These are phyloP conservation scores for Clitoria ternatea DNA, from an alignment of 306 rosid genomes.

Conservation along the genomic window DNA sequence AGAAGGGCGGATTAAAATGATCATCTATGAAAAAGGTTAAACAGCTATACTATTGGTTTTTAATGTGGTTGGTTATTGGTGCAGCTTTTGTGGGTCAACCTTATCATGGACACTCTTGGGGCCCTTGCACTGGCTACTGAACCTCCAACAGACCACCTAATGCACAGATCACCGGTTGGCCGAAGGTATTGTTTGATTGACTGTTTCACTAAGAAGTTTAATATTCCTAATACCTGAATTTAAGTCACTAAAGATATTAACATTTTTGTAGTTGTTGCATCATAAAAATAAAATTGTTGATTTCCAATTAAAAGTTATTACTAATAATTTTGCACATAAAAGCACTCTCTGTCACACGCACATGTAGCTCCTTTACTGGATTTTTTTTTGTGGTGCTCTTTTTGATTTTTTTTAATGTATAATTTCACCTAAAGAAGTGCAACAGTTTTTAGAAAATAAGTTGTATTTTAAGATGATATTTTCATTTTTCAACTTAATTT, in stretches of 20 bases:
- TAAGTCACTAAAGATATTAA: too few relatives aligned
- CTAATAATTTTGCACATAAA: not conserved
- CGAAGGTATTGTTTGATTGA: conserved; percentile 57
- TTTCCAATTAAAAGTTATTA: too few relatives aligned
- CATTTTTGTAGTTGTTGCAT: too few relatives aligned
- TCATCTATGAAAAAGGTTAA: not conserved
- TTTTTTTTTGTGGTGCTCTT: conserved; percentile 7
- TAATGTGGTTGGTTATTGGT: conserved; percentile 24
- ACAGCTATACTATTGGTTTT: not conserved
- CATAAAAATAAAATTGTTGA: too few relatives aligned
- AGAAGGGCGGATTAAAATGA: conserved; percentile 7
- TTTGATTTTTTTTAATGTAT: not conserved
- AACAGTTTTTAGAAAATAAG: too few relatives aligned
- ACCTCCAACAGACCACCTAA: conserved; percentile 90
- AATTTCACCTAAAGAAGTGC: not conserved
- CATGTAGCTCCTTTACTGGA: conserved; percentile 6
- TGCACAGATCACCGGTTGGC: conserved; percentile 88
- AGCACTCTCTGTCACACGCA: not conserved
- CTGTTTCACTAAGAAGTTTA: conserved; percentile 15
- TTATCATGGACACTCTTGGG: conserved; percentile 98
- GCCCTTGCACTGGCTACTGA: conserved; percentile 98
- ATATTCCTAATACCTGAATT: conserved; percentile 1
- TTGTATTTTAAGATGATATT: not conserved
- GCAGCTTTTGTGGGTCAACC: conserved; percentile 97
- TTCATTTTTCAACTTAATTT: not conserved